A percentile compares a stretch with the other conserved stretches of the same genome.
phyloP scores from a whole-genome alignment of 2,329 filamentous ascomycete species.

The Epichloe uncinata region DNA sequence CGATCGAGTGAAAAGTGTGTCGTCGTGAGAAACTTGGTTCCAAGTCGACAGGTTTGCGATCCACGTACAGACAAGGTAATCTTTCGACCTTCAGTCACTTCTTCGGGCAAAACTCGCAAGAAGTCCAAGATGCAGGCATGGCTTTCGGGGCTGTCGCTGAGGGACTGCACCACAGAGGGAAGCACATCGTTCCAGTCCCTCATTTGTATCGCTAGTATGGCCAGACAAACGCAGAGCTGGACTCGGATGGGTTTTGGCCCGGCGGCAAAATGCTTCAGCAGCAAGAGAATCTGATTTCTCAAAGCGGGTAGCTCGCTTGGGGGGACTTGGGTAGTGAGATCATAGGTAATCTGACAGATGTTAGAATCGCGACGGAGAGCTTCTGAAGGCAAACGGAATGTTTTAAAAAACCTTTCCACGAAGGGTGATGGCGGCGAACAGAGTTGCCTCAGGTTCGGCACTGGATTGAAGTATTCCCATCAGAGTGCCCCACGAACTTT shows the following conservation, averaged over 20 bases:
- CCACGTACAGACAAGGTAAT: slow-evolving; percentile 97
- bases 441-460: slow-evolving; percentile 69
- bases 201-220: slow-evolving; percentile 93
- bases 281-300: slow-evolving; percentile 68
- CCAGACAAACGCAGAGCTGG: slow-evolving; percentile 88
- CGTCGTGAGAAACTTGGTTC: slow-evolving; percentile 19
- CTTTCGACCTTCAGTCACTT: slow-evolving; percentile 98
- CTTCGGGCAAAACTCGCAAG: slow-evolving; percentile 89
- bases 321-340: slow-evolving; percentile 72
- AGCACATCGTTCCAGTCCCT: slow-evolving; percentile 89
- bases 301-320: slow-evolving; percentile 60
- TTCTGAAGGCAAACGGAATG: neutral
- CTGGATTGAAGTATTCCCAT: slow-evolving; percentile 76
- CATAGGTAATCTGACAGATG: slow-evolving; percentile 71
- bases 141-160: slow-evolving; percentile 64
- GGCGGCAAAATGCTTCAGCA: slow-evolving; percentile 67
- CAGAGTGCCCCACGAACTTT: slow-evolving; percentile 82
- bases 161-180: slow-evolving; percentile 61
- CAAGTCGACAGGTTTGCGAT: slow-evolving; percentile 39
- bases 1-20: slow-evolving; percentile 19
- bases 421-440: slow-evolving; percentile 92
- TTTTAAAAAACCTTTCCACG: slow-evolving; percentile 71
- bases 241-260: slow-evolving; percentile 78
- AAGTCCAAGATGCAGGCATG: slow-evolving; percentile 90
- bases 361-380: neutral